Conservation (phyloP, 345 rosid genomes). For the Raphanus sativus region DNA sequence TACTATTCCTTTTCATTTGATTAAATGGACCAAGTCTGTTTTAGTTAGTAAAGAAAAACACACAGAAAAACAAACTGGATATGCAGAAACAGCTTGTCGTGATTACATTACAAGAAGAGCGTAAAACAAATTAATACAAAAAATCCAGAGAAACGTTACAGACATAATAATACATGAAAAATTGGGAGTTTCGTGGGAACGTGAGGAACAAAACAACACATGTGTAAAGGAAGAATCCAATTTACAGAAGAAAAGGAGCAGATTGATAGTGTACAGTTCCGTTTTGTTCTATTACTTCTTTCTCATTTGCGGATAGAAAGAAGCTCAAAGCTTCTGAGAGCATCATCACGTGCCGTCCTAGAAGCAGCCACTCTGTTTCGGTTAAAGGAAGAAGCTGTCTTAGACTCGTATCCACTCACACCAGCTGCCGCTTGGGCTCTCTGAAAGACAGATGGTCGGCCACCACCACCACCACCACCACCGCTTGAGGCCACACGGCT, state of each 20-base stretch:
- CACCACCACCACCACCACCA: too few relatives aligned
- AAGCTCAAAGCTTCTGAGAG: conserved; percentile 71
- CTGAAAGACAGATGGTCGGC: conserved; percentile 60
- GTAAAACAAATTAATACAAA: conserved; percentile 16
- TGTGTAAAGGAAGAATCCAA: conserved; percentile 23
- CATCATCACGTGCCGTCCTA: conserved; percentile 57
- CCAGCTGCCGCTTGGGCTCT: conserved; percentile 48
- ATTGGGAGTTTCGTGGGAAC: conserved; percentile 23
- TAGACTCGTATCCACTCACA: conserved; percentile 49
- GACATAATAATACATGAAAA: conserved; percentile 18
- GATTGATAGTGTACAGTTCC: neutral
- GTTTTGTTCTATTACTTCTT: neutral
- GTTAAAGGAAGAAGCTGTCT: conserved; percentile 55
- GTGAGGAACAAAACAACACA: conserved; percentile 24
- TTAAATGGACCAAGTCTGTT: too few relatives aligned
- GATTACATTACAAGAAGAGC: conserved; percentile 13
- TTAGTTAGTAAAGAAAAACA: neutral
- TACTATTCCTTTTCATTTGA: too few relatives aligned
- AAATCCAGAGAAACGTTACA: conserved; percentile 20
- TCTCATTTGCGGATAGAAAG: conserved; percentile 61
- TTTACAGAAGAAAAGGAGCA: conserved; percentile 19
- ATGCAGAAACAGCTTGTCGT: conserved; percentile 6
- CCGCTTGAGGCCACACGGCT: conserved; percentile 60
- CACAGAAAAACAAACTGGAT: neutral
- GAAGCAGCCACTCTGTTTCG: conserved; percentile 46